Conservation (phyloP, 106 monocot genomes). For the Dendrobium officinale region DNA sequence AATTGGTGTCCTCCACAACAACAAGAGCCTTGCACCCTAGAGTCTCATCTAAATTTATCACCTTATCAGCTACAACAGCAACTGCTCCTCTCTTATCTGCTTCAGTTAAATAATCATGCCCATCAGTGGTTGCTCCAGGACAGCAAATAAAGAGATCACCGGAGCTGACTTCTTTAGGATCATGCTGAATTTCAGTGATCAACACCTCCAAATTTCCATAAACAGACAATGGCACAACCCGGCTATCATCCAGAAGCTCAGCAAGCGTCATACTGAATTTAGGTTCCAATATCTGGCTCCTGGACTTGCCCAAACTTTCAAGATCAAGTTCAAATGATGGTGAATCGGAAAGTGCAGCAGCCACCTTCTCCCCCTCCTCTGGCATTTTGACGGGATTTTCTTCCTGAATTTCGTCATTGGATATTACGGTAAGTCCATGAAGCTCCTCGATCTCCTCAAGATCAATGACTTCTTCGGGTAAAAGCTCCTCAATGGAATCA, state of each 20-base stretch:
- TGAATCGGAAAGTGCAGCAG: not conserved
- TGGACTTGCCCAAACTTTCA: conserved; percentile 33
- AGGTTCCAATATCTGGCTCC: conserved; percentile 46
- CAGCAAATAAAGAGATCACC: conserved; percentile 83
- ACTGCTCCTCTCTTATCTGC: conserved; percentile 91
- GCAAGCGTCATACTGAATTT: conserved; percentile 70
- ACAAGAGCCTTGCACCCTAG: conserved; percentile 79
- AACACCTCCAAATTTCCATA: conserved; percentile 68
- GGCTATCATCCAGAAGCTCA: conserved; percentile 85
- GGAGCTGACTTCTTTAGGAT: conserved; percentile 60
- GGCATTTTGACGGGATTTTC: conserved; percentile 13
- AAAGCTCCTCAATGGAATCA: conserved; percentile 45
- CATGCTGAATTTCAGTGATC: conserved; percentile 72
- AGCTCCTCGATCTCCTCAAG: conserved; percentile 75
- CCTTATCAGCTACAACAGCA: conserved; percentile 73
- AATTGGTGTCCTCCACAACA: conserved; percentile 70
- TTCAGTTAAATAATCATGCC: conserved; percentile 41
- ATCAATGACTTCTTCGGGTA: conserved; percentile 69
- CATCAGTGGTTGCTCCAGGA: conserved; percentile 32
- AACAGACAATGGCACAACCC: conserved; percentile 71
- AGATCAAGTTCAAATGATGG: conserved; percentile 56
- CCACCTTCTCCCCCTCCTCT: conserved; percentile 15
- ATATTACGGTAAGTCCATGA: conserved; percentile 37
- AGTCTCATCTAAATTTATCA: conserved; percentile 69
- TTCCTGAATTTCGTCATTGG: conserved; percentile 21